Evolutionary conservation across 257 asterid genomes (phyloP).

Genomic region (Ligustrum vulgare): DNA sequence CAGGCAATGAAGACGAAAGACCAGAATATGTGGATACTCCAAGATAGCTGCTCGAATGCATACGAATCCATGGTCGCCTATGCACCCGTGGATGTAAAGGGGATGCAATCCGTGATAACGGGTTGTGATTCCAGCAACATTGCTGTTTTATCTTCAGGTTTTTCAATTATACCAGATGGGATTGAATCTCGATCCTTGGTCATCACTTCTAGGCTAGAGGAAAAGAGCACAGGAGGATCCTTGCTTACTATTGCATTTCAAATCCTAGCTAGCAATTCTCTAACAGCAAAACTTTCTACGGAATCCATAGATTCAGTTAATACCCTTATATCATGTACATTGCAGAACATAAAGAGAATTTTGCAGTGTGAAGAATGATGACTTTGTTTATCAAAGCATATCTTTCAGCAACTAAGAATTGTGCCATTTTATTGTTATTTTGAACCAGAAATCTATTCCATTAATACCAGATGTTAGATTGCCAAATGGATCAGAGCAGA

Average conservation of each 20-base stretch:
- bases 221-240: slow-evolving; percentile 74
- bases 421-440: slow-evolving; percentile 7
- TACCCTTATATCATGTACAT: slow-evolving; percentile 57
- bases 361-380: slow-evolving; percentile 70
- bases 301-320: slow-evolving; percentile 68
- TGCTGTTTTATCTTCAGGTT: slow-evolving; percentile 70
- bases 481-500: not conserved
- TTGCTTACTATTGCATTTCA: slow-evolving; percentile 68
- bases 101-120: slow-evolving; percentile 73
- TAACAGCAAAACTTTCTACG: slow-evolving; percentile 42
- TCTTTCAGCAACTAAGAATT: not conserved
- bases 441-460: not conserved
- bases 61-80: slow-evolving; percentile 67
- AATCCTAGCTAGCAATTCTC: slow-evolving; percentile 56
- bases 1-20: slow-evolving; percentile 58
- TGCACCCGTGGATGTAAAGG: slow-evolving; percentile 66
- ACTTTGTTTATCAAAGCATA: not conserved
- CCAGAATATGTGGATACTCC: slow-evolving; percentile 65
- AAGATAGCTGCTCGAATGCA: slow-evolving; percentile 64
- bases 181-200: slow-evolving; percentile 60
- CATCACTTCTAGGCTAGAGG: slow-evolving; percentile 65
- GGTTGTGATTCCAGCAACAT: slow-evolving; percentile 78
- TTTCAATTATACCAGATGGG: slow-evolving; percentile 83
- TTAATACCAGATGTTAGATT: not conserved
- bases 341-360: slow-evolving; percentile 65